Conservation (phyloP, 805 yeast genomes). For the Isabelozyma pseudorhagii region DNA sequence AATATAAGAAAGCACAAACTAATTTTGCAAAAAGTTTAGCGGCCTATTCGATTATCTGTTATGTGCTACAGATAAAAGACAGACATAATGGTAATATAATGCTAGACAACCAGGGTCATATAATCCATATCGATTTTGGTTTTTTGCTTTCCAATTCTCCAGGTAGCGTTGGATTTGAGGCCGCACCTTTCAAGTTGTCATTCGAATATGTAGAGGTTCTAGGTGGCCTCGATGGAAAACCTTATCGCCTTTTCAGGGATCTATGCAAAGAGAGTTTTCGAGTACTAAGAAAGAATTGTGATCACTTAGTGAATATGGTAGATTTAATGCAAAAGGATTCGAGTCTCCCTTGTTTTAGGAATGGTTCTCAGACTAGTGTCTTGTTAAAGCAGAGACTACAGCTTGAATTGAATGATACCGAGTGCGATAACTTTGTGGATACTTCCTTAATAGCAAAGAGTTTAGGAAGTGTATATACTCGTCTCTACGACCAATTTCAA, state of each 20-base stretch:
- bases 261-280: constrained; percentile 72
- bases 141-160: constrained; percentile 91
- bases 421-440: constrained; percentile 77
- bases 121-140: constrained; percentile 94
- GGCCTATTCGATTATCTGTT: constrained; percentile 87
- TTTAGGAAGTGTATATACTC: constrained; percentile 81
- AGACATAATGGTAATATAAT: constrained; percentile 97
- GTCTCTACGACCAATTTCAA: constrained; percentile 94
- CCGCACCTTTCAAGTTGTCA: constrained; percentile 94
- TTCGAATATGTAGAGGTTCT: constrained; percentile 83
- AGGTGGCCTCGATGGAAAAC: constrained; percentile 70
- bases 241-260: constrained; percentile 57
- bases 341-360: constrained; percentile 83
- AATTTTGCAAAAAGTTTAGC: constrained; percentile 87
- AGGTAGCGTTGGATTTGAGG: constrained; percentile 95
- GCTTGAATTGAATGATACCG: constrained; percentile 66
- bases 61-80: constrained; percentile 88
- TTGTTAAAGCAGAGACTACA: constrained; percentile 81
- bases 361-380: constrained; percentile 79
- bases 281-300: constrained; percentile 69
- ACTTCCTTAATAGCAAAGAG: constrained; percentile 73
- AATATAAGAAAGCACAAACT: constrained; percentile 73
- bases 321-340: constrained; percentile 94
- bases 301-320: constrained; percentile 75
- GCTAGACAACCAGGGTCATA: constrained; percentile 95